phyloP scores from a whole-genome alignment of 2,329 filamentous ascomycete genomes.

The Colletotrichum orchidophilum region DNA sequence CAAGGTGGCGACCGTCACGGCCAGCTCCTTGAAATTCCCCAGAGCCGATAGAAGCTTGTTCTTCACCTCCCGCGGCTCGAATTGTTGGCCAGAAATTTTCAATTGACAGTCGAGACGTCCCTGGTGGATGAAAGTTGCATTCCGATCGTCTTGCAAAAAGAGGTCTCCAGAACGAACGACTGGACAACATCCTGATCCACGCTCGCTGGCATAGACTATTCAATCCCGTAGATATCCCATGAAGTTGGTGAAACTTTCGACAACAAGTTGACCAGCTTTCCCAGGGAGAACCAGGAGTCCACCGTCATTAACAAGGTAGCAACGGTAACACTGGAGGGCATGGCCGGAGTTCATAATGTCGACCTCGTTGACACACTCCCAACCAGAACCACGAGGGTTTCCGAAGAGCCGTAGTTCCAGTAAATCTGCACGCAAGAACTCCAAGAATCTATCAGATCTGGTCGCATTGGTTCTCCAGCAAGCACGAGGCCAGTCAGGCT shows the following conservation, averaged over 20 bases:
- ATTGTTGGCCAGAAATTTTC: background rate
- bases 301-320: background rate
- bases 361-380: background rate
- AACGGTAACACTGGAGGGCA: background rate
- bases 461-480: background rate
- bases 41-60: background rate
- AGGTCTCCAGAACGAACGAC: background rate
- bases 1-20: background rate
- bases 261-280: background rate
- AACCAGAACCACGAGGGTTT: conserved; percentile 1
- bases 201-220: background rate
- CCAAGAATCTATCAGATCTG: background rate
- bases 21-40: background rate
- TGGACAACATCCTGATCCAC: background rate
- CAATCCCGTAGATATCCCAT: background rate
- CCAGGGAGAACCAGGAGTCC: background rate
- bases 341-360: background rate
- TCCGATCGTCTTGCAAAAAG: background rate
- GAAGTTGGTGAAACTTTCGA: background rate
- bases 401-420: background rate
- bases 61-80: background rate
- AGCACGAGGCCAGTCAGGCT: background rate
- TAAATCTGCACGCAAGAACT: background rate
- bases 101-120: background rate
- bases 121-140: background rate